A percentile compares a stretch with the other conserved stretches of the same genome.
phyloP scores from a whole-genome alignment of 208 protist genomes.

The Leishmania lainsoni region DNA sequence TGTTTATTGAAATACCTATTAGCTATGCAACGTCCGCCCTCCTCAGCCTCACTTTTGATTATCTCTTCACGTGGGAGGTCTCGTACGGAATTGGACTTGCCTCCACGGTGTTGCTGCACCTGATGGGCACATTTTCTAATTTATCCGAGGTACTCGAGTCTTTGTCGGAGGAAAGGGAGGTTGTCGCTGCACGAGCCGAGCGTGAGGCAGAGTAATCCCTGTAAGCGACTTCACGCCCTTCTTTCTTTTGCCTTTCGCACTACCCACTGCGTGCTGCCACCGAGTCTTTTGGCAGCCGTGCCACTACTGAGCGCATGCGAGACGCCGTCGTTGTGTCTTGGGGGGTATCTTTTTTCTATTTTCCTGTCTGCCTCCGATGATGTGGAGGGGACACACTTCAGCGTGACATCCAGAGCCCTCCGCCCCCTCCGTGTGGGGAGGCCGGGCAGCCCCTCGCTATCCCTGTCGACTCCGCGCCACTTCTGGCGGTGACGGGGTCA shows the following conservation, averaged over 20 bases:
- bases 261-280: not conserved
- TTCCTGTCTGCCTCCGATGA: not conserved
- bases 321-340: not conserved
- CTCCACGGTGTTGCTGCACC: slow-evolving; percentile 11
- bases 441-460: not conserved
- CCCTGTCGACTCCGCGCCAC: not conserved
- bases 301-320: not conserved
- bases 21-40: slow-evolving; percentile 22
- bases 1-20: slow-evolving; percentile 29
- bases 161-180: slow-evolving; percentile 29
- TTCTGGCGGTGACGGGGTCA: not conserved
- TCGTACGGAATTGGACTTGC: slow-evolving; percentile 28
- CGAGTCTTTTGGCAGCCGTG: not conserved
- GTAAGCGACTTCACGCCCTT: not conserved
- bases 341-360: not conserved
- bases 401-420: too few species aligned
- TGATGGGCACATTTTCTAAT: slow-evolving; percentile 21
- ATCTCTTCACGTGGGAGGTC: slow-evolving; percentile 28
- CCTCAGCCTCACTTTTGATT: slow-evolving; percentile 30
- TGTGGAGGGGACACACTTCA: not conserved
- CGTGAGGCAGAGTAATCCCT: slow-evolving; percentile 2
- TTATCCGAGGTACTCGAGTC: slow-evolving; percentile 26
- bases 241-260: not conserved
- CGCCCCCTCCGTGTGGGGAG: not conserved
- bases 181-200: slow-evolving; percentile 19